Evolutionary conservation across 1,284 basidiomycete species (phyloP), one percentile per base, ranked within the genome.

Genomic region (Irpex rosettiformis): DNA sequence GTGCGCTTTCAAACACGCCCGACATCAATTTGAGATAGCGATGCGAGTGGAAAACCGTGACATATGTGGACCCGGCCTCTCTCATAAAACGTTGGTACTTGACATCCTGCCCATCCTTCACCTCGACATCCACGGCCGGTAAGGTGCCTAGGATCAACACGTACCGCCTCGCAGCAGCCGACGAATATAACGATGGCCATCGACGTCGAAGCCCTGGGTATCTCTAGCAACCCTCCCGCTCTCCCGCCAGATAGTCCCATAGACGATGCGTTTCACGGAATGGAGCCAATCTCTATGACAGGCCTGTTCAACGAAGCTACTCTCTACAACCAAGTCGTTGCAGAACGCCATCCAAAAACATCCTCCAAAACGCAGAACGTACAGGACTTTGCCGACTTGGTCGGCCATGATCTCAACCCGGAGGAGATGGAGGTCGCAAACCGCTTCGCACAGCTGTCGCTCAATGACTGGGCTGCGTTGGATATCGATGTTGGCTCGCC

Each of bases 381-480:
- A 25, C 29, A 59, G 30, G 73, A 73, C 37, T 78, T 79, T 60
- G 70, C 69, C 3, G 68, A 74, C 25, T 73, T 80, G n/a, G 71
- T 79, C 4, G 74, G 67, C 8, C 66, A 68, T 11, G 73, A 79
- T 57, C 70, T 81, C 24, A 69, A 63, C 47, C 56, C 67, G 1
- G 64, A 58, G 8, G 78, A 79, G 63, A 66, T 69, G 21, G 71
- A 70, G 0, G 61, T 72, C 4, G 68, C 72, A 4, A 66, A 66
- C 40, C 71, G 70, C 10, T 69, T 75, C 10, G 74, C 74, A 4
- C 74, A 74, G 56, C 66, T 81, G 22, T 65, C 70, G 21, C 76
- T 71, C 21, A 69, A 72, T 3, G 53, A 58, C 33, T 58, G 57
- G 57, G 47, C 40, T 47, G 43, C 25, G 28, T 40, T 29, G 18